Conservation (phyloP, 441 rosid species). For the Gossypium davidsonii region DNA sequence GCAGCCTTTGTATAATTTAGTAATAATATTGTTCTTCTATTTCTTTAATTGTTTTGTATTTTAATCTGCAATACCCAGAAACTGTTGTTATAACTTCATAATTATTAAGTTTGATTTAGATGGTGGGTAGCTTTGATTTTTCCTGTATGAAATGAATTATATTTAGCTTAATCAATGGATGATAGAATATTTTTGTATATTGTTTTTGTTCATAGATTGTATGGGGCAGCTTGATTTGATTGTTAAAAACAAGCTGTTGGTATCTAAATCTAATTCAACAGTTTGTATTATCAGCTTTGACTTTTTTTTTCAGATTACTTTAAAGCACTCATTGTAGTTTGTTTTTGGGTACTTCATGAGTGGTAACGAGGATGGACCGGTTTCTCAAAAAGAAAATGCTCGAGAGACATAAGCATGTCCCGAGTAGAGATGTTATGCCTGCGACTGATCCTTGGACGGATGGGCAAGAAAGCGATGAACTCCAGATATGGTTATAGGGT, state of each 20-base stretch:
- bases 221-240: neutral
- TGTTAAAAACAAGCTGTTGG: neutral
- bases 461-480: slow-evolving; percentile 44
- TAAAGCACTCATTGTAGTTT: neutral
- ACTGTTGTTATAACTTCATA: too few species aligned
- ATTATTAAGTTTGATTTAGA: neutral
- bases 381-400: slow-evolving; percentile 26
- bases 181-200: neutral
- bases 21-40: neutral
- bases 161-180: neutral
- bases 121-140: neutral
- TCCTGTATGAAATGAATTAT: neutral
- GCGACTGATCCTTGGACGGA: slow-evolving; percentile 69
- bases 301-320: neutral
- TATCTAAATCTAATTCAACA: neutral
- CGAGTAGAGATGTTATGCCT: slow-evolving; percentile 36
- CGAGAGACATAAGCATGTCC: slow-evolving; percentile 19
- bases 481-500: slow-evolving; percentile 30
- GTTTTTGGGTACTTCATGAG: neutral
- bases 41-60: neutral
- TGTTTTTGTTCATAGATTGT: too few species aligned
- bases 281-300: neutral
- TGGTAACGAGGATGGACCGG: slow-evolving; percentile 17
- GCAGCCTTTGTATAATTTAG: too few species aligned
- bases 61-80: neutral